Evolutionary conservation across 345 rosid genomes (phyloP).

Genomic region (Reutealis trisperma): DNA sequence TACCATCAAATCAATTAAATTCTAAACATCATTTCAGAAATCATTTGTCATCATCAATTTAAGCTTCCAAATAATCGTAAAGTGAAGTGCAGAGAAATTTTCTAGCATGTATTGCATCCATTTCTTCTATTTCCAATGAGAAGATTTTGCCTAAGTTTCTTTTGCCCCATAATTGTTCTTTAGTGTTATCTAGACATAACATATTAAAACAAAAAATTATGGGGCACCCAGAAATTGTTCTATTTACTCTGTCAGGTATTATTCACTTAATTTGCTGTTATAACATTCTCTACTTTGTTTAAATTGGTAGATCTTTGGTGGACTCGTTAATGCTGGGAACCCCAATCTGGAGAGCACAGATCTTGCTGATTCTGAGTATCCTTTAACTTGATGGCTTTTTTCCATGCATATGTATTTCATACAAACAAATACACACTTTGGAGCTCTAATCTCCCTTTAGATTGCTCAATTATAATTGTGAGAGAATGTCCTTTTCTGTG

Average conservation of each 20-base stretch:
- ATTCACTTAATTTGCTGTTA: background rate
- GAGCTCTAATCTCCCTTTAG: background rate
- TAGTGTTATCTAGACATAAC: background rate
- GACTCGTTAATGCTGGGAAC: conserved; percentile 91
- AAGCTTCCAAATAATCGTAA: conserved; percentile 4
- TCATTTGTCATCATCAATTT: conserved; percentile 1
- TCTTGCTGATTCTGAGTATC: conserved; percentile 81
- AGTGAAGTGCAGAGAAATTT: background rate
- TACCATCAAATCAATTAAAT: background rate
- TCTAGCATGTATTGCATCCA: background rate
- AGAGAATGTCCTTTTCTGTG: background rate
- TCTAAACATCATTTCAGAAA: too few species aligned
- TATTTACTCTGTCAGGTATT: background rate
- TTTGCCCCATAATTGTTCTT: background rate
- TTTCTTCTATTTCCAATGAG: background rate
- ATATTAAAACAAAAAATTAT: background rate
- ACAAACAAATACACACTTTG: background rate
- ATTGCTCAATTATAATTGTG: background rate
- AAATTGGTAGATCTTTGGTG: conserved; percentile 72
- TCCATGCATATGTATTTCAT: background rate
- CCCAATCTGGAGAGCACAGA: conserved; percentile 56
- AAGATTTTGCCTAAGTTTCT: background rate
- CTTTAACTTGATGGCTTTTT: conserved; percentile 33
- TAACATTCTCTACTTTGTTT: conserved; percentile 6
- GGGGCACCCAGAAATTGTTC: background rate